Percentiles rank a stretch among this genome's conserved stretches.
Conservation (phyloP, 805 yeast genomes). For the Myxozyma udenii region DNA sequence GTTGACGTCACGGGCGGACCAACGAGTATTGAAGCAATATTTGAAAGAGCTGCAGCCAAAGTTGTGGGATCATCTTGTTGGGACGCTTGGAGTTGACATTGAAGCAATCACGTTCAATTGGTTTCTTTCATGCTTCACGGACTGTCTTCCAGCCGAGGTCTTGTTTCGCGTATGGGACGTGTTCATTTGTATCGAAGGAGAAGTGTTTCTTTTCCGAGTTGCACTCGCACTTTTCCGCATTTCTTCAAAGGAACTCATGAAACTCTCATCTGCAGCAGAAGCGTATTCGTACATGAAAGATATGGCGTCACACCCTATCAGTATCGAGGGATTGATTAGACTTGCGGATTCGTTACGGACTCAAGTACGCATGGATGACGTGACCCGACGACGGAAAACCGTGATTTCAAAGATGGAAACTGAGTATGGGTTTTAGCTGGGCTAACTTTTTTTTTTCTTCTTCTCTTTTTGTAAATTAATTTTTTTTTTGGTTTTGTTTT, state of each 20-base stretch:
- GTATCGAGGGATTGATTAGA: conserved; percentile 34
- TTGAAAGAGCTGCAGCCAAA: conserved; percentile 44
- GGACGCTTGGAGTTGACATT: conserved; percentile 42
- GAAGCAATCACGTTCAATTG: conserved; percentile 54
- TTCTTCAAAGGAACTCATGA: conserved; percentile 31
- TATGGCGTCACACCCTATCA: conserved; percentile 33
- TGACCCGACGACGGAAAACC: conserved; percentile 26
- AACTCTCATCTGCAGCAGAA: conserved; percentile 34
- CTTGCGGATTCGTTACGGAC: conserved; percentile 31
- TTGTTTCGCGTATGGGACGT: conserved; percentile 54
- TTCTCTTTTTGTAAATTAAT: not conserved
- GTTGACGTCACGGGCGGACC: conserved; percentile 43
- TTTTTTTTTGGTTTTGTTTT: not conserved
- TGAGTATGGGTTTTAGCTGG: conserved; percentile 27
- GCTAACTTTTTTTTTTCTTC: conserved; percentile 4
- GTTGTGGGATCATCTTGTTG: conserved; percentile 41
- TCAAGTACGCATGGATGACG: conserved; percentile 30
- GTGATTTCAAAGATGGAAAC: conserved; percentile 25
- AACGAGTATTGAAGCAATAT: conserved; percentile 40
- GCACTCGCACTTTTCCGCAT: conserved; percentile 38
- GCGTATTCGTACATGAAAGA: conserved; percentile 38
- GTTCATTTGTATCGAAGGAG: conserved; percentile 45
- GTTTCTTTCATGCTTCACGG: conserved; percentile 57
- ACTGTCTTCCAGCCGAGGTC: conserved; percentile 49
- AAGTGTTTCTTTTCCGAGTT: conserved; percentile 37